Percentiles rank a stretch among this genome's conserved stretches.
These are phyloP conservation scores for Aureobasidium sp. DNA, from an alignment of 2,329 filamentous ascomycete genomes.

Conservation along the genomic window DNA sequence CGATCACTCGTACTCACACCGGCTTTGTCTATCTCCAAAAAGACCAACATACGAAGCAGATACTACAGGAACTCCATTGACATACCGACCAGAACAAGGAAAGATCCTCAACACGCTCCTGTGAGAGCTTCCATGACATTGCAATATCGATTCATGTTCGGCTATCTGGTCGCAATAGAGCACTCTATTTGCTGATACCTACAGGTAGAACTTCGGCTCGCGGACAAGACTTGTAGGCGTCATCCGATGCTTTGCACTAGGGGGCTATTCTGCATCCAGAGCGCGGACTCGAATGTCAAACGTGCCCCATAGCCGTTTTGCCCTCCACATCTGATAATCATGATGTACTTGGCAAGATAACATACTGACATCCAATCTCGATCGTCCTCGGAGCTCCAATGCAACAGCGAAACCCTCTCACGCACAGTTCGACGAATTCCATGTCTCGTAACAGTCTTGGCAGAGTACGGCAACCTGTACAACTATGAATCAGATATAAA, in stretches of 20 bases:
- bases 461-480: not conserved
- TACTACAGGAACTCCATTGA: not conserved
- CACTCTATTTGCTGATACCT: not conserved
- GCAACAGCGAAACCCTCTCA: not conserved
- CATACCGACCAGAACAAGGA: not conserved
- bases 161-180: not conserved
- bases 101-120: not conserved
- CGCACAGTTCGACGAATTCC: not conserved
- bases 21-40: not conserved
- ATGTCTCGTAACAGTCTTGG: not conserved
- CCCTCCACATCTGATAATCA: not conserved
- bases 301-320: not conserved
- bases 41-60: no score
- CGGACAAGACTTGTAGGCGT: not conserved
- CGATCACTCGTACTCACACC: not conserved
- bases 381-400: not conserved
- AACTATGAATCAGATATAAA: not conserved
- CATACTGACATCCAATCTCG: not conserved
- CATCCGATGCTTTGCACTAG: not conserved
- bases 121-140: not conserved
- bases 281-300: not conserved
- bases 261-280: not conserved
- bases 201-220: not conserved
- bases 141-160: not conserved
- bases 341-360: not conserved